Base-by-base conservation (phyloP, 2,329 filamentous ascomycete species). In the Tolypocladium pustulatum region DNA sequence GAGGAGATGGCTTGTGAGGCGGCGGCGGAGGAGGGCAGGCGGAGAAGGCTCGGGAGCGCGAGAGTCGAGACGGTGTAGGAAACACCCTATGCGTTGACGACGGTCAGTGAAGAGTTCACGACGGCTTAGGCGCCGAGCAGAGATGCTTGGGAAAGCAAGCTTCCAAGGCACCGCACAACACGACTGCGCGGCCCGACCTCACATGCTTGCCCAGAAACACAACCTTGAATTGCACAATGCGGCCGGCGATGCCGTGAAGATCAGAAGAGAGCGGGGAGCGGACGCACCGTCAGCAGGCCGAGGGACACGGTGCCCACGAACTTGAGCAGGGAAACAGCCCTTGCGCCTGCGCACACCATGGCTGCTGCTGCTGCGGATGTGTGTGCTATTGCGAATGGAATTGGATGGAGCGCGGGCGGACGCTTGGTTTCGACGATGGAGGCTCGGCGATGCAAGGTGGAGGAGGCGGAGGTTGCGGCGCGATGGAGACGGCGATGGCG, bases 231-330 rank as follows among this genome's bases (percentile, higher is more conserved):
- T 32, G 52, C 32, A 55, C 54, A 22, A 38, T 15, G n/a, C 30
- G 25, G 3, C 53, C n/a, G 22, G 4, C 53, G 22, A 55, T 38
- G 55, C 34, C 38, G n/a, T 25, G 53, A 54, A 57, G 59, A 61
- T 60, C 1, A 15, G 1, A 52, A 54, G 57, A 61, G 59, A 59
- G 58, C 30, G 57, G 58, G 37, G 56, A 13, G 37, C 55, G 10
- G 30, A 78, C 88, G 68, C 83, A 96, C 91, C 60, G 91, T 96
- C 72, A 96, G 76, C 59, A 97, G 81, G 63, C 93, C 93, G 59
- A 97, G 81, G 67, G 89, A 93, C 65, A 96, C 84, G 56, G 91
- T 95, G 69, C 93, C 93, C 65, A 97, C 88, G 72, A 97, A 96
- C 78, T 97, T 97, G 77, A 89, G 85, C 72, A 88, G 76, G 58